Evolutionary conservation across 2,329 filamentous ascomycete genomes (phyloP).

Genomic region (Fusarium camptoceras): DNA sequence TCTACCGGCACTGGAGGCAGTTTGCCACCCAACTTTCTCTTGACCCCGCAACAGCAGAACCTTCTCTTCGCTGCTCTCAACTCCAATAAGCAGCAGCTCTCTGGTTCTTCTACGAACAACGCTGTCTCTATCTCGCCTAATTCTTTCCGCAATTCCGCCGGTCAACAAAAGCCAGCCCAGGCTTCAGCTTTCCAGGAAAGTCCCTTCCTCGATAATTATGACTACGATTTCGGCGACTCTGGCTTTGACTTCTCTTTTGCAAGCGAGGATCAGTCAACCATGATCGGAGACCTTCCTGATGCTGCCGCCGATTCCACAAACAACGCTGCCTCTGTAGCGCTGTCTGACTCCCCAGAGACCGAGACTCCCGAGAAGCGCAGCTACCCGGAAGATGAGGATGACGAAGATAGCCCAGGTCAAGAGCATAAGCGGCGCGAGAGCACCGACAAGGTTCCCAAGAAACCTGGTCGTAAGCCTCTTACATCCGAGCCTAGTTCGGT

Average conservation of each 20-base stretch:
- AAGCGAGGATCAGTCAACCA: constrained; percentile 65
- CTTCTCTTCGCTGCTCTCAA: constrained; percentile 81
- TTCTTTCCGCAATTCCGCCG: constrained; percentile 63
- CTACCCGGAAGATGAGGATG: constrained; percentile 76
- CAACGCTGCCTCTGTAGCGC: constrained; percentile 56
- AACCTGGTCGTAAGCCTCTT: constrained; percentile 94
- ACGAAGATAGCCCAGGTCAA: constrained; percentile 63
- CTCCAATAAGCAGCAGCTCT: constrained; percentile 67
- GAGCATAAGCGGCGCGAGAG: constrained; percentile 80
- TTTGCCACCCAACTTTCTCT: constrained; percentile 69
- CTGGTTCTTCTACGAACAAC: constrained; percentile 53
- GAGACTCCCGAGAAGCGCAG: constrained; percentile 75
- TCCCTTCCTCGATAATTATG: constrained; percentile 82
- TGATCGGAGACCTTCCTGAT: constrained; percentile 80
- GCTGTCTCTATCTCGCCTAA: constrained; percentile 59
- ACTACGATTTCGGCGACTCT: constrained; percentile 80
- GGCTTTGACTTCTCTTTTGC: constrained; percentile 76
- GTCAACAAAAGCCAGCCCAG: constrained; percentile 56
- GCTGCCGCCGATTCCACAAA: constrained; percentile 15
- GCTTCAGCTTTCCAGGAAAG: constrained; percentile 73
- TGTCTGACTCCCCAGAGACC: constrained; percentile 69
- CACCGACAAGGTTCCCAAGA: constrained; percentile 89
- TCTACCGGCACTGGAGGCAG: constrained; percentile 59
- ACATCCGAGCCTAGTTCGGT: constrained; percentile 96
- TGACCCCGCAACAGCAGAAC: constrained; percentile 81